Evolutionary conservation across 78 protist species (phyloP).

Genomic region (Dictyostelium capitatum): DNA sequence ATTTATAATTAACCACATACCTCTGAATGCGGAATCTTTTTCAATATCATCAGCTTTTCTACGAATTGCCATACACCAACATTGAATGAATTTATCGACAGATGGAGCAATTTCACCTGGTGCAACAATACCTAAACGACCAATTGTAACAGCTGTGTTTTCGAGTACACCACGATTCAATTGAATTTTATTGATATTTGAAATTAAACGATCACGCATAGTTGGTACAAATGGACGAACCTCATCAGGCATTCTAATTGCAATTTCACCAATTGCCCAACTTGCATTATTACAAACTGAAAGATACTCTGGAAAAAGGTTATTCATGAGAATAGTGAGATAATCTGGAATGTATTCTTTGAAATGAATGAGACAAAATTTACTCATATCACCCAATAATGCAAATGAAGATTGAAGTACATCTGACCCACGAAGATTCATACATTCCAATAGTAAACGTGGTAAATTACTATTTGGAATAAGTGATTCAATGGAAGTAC

Average conservation of each 20-base stretch:
- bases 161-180: constrained; percentile 58
- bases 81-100: constrained; percentile 40
- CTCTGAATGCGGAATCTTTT: constrained; percentile 92
- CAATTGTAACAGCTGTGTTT: constrained; percentile 86
- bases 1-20: constrained; percentile 72
- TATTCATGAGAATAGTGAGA: constrained; percentile 48
- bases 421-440: constrained; percentile 60
- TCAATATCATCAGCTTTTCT: constrained; percentile 86
- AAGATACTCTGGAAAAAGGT: constrained; percentile 53
- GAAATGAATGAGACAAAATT: constrained; percentile 52
- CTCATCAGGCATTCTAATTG: constrained; percentile 57
- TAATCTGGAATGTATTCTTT: constrained; percentile 34
- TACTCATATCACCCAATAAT: constrained; percentile 90
- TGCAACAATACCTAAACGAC: constrained; percentile 81
- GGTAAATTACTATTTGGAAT: constrained; percentile 59
- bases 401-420: constrained; percentile 91
- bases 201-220: constrained; percentile 57
- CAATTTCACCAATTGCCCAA: constrained; percentile 94
- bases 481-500: constrained; percentile 77
- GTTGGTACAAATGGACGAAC: constrained; percentile 56
- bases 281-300: constrained; percentile 93
- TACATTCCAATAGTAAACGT: constrained; percentile 75
- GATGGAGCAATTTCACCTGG: constrained; percentile 45
- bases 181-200: constrained; percentile 49
- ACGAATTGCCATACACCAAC: constrained; percentile 84